Base-by-base conservation (phyloP, 495 filamentous ascomycete species). In the Letharia columbiana region DNA sequence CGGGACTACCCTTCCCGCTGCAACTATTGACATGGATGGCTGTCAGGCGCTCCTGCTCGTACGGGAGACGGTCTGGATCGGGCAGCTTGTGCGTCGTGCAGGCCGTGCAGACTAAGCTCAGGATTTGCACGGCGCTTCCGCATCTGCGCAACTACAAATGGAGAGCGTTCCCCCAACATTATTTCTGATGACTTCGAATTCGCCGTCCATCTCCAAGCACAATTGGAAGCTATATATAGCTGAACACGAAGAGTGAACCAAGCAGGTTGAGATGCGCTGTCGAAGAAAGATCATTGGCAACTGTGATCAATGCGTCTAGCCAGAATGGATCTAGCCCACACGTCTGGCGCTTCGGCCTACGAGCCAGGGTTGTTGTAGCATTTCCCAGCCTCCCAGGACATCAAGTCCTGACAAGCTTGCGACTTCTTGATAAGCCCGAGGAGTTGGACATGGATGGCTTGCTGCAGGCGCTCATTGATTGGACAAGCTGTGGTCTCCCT, bases 1-100 rank as follows among this genome's bases (percentile, higher is more conserved):
- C 69, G 69, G 71, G 65, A 68, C 45, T 59, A 64, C 61, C 65
- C 68, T 70, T 66, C 68, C 68, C 65, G 66, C 65, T 67, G 64
- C 65, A 62, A 52, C 64, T 66, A 62, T 52, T 40, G 37, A 62
- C 18, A 23, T 47, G 18, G 58, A 62, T 45, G 44, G 35, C 58
- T 52, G 64, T 61, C 57, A 60, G 59, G 45, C 59, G 45, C 44
- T 28, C 23, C n/a, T 62, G 47, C 9, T 40, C 64, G 50, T 33
- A 56, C 49, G 45, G 59, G 64, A 54, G 35, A 56, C 45, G 64
- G 64, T 45, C 28, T 62, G 37, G 64, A 61, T 56, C 64, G 64
- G 64, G 60, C 52, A 59, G 63, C 63, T 37, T n/a, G 44, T 47
- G 54, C 39, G 52, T 18, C 52, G 13, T 57, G 52, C 52, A 56